Evolutionary conservation across 768 basidiomycete genomes (phyloP), one percentile per base, ranked within the genome.

Genomic region (Tylopilus balloui): DNA sequence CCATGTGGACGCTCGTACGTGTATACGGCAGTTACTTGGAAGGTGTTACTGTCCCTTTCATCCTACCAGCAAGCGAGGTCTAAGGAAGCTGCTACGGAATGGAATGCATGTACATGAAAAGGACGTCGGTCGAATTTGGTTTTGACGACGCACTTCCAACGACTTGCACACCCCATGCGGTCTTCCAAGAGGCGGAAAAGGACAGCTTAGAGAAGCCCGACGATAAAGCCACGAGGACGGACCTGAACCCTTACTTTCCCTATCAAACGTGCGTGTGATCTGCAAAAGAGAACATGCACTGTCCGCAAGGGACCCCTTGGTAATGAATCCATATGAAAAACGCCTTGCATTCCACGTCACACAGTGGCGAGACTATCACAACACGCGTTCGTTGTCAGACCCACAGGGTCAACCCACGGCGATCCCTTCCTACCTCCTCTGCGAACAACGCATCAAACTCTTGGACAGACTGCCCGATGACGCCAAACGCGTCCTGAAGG

Each of bases 401-500:
- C 64, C 52, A 58, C 43, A 51, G 34, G 4, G 45, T 29, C 17
- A 47, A 11, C 13, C 37, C 46, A 11, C 27, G n/a, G n/a, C n/a
- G 32, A 32, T 42, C 47, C 39, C 42, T 40, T 25, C 54, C 47
- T 13, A 42, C 45, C 2, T 39, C 55, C 24, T 61, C 67, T 28
- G 41, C 44, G 54, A 96, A 96, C 54, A 96, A 60, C 42, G 76
- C 78, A 56, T 95, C 91, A 57, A 95, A 95, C 61, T 90, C 87
- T 51, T 85, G 82, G 3, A 81, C 75, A 17, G 78, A 80, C 52
- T 91, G 83, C 6, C 91, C 90, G 54, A 96, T 92, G 4, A 94
- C 90, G 10, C 95, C 95, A 65, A 96, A 99, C 10, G 90, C 85
- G 44, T 84, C 80, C 64, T 98, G 95, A 51, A 95, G 72, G 21